phyloP scores from a whole-genome alignment of 805 yeast species.

The Wickerhamomyces sydowiorum region DNA sequence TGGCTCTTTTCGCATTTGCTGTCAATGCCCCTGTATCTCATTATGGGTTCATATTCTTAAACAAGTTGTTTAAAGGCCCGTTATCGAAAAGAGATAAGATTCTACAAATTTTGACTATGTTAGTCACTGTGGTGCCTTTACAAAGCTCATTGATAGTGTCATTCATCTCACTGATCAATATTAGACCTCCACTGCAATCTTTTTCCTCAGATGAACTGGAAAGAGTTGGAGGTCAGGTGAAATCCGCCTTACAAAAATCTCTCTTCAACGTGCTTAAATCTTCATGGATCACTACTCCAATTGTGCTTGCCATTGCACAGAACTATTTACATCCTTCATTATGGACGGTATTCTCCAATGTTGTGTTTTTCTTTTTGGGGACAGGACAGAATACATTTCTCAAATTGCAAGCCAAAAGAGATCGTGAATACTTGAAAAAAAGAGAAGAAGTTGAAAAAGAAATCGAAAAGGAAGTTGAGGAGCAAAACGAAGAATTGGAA shows the following conservation, averaged over 20 bases:
- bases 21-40: constrained; percentile 58
- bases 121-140: constrained; percentile 51
- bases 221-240: constrained; percentile 10
- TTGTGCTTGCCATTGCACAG: constrained; percentile 51
- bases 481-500: constrained; percentile 3
- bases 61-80: constrained; percentile 38
- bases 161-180: constrained; percentile 48
- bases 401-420: constrained; percentile 30
- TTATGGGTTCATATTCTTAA: constrained; percentile 41
- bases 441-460: constrained; percentile 17
- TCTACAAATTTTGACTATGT: constrained; percentile 44
- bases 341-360: constrained; percentile 60
- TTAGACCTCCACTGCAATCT: constrained; percentile 14
- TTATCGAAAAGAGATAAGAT: constrained; percentile 34
- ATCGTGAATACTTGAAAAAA: constrained; percentile 13
- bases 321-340: constrained; percentile 47
- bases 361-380: constrained; percentile 54
- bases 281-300: constrained; percentile 48
- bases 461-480: constrained; percentile 6
- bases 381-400: constrained; percentile 55
- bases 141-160: constrained; percentile 41
- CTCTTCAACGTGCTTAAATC: constrained; percentile 42
- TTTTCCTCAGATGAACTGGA: constrained; percentile 8
- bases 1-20: constrained; percentile 50
- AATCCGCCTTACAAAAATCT: constrained; percentile 32